Percentiles rank a stretch among this genome's conserved stretches.
Conservation (phyloP, 345 rosid genomes). For the Erucastrum elatum region DNA sequence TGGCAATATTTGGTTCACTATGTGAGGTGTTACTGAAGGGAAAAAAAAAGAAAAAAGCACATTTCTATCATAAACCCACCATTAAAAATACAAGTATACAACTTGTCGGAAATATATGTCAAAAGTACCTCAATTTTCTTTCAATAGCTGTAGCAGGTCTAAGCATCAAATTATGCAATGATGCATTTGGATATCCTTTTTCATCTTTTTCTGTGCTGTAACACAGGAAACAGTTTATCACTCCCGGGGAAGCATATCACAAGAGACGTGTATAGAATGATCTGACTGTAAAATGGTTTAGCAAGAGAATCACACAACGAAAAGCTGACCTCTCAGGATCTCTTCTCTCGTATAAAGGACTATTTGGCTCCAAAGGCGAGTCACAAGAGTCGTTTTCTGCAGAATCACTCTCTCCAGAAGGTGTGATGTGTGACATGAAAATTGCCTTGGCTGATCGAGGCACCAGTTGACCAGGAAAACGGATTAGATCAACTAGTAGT, state of each 20-base stretch:
- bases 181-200: conserved; percentile 61
- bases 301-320: conserved; percentile 23
- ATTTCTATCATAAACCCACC: conserved; percentile 17
- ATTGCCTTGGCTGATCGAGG: conserved; percentile 84
- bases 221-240: conserved; percentile 29
- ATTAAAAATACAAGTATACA: conserved; percentile 17
- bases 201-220: conserved; percentile 87
- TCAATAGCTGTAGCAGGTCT: conserved; percentile 55
- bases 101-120: conserved; percentile 1
- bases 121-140: conserved; percentile 63
- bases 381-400: conserved; percentile 99
- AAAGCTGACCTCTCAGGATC: conserved; percentile 73
- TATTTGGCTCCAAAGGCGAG: conserved; percentile 97
- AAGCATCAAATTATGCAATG: conserved; percentile 68
- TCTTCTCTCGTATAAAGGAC: conserved; percentile 84
- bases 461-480: conserved; percentile 91
- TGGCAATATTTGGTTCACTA: conserved; percentile 91
- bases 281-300: conserved; percentile 13
- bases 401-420: conserved; percentile 97
- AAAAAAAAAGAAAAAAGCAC: background rate
- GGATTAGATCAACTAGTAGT: conserved; percentile 88
- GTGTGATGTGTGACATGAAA: conserved; percentile 82
- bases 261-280: conserved; percentile 4
- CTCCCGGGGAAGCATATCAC: conserved; percentile 23
- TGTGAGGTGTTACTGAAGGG: conserved; percentile 63